These are phyloP conservation scores for Cubamyces lactineus DNA, from an alignment of 768 basidiomycete species.

Conservation along the genomic window DNA sequence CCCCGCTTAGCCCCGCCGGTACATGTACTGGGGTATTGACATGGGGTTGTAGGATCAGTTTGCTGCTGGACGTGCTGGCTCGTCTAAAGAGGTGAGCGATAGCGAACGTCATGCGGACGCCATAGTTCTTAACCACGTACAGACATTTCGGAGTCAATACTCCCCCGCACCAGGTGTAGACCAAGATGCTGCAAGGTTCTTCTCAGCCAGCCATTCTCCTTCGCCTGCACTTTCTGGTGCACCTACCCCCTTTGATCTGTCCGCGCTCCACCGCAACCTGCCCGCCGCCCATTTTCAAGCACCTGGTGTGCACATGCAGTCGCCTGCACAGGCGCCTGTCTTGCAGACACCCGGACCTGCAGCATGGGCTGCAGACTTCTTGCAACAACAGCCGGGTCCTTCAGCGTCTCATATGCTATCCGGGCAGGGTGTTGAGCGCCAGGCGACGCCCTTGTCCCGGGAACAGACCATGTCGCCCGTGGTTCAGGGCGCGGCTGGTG, in stretches of 20 bases:
- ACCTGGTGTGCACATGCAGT: conserved; percentile 22
- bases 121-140: background rate
- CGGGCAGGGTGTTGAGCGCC: conserved; percentile 6
- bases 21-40: background rate
- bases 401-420: background rate
- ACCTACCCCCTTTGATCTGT: conserved; percentile 56
- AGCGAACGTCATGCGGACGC: background rate
- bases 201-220: conserved; percentile 41
- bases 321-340: conserved; percentile 27
- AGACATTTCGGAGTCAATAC: conserved; percentile 67
- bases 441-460: conserved; percentile 4
- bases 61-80: conserved; percentile 57
- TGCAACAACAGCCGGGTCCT: conserved; percentile 39
- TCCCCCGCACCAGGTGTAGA: conserved; percentile 45
- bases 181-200: conserved; percentile 75
- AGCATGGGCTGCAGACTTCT: conserved; percentile 70
- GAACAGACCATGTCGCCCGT: conserved; percentile 15
- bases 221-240: conserved; percentile 39
- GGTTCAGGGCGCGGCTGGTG: background rate
- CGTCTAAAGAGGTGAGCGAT: conserved; percentile 61
- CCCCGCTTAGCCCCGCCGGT: too few relatives aligned
- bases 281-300: conserved; percentile 36
- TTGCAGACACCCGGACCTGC: conserved; percentile 33
- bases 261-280: conserved; percentile 54
- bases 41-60: conserved; percentile 63